Base-by-base conservation (phyloP, 768 basidiomycete species). In the Lentinula boryana region DNA sequence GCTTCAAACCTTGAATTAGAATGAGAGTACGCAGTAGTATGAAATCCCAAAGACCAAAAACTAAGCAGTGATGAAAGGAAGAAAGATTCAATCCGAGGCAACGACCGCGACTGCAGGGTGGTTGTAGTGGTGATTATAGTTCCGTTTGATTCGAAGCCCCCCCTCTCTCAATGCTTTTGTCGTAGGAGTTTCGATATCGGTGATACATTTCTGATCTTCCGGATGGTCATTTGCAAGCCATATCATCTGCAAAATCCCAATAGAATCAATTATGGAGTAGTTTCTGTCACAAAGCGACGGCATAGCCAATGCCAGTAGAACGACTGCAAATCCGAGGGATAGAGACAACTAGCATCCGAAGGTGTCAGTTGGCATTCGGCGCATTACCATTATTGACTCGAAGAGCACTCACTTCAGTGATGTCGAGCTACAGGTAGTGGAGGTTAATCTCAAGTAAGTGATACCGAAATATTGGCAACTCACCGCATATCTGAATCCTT, bases 171-270 rank as follows among this genome's bases (percentile, higher is more conserved):
- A 31, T 2, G 6, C 40, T 5, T 23, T 3, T 2, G n/a, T 54
- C 8, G 50, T 21, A 10, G 59, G 59, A 54, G 23, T 16, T 18
- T 53, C 6, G 6, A 60, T 5, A 6, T 54, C 27, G 21, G 36
- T 53, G 27, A 60, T 53, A 2, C 13, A 21, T n/a, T 60, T 12
- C 5, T 60, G 59, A n/a, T 41, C 7, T 18, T 52, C 50, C 4
- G 49, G 51, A 44, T 60, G 49, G 13, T 43, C 27, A 16, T 54
- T 31, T 5, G 36, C 33, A 35, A 60, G 51, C 49, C 51, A 60
- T 35, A 60, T 46, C 51, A 60, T 54, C 36, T 60, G 59, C 18
- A 60, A 46, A 18, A 60, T 52, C 13, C 59, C 59, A 3, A 54
- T 38, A 3, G 59, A 60, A n/a, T 60, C 59, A 21, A 60, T 44